Evolutionary conservation across 805 yeast species (phyloP).

Genomic region (Danielozyma ontarioensis): DNA sequence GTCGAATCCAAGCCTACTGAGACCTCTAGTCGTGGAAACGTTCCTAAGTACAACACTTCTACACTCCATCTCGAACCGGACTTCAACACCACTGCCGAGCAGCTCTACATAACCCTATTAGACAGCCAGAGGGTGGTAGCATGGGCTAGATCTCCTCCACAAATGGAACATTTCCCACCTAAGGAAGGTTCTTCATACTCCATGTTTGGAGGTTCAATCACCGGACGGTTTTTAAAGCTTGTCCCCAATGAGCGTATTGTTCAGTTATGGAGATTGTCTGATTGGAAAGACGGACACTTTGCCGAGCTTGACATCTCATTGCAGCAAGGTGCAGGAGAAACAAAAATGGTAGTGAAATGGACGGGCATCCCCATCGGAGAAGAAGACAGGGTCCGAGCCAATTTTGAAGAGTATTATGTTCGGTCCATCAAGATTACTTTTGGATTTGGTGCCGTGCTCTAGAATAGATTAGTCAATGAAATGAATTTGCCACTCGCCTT

Average conservation of each 20-base stretch:
- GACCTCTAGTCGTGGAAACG: constrained; percentile 12
- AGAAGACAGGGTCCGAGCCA: constrained; percentile 78
- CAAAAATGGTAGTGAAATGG: constrained; percentile 73
- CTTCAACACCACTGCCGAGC: constrained; percentile 86
- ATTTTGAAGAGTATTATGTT: constrained; percentile 86
- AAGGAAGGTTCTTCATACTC: constrained; percentile 57
- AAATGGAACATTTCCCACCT: constrained; percentile 44
- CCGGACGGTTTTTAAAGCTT: constrained; percentile 62
- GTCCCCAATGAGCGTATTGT: constrained; percentile 55
- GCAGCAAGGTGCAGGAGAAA: constrained; percentile 78
- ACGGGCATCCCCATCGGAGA: constrained; percentile 93
- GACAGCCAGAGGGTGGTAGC: constrained; percentile 78
- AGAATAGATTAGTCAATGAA: too few relatives aligned
- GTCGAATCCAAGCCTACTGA: constrained; percentile 1
- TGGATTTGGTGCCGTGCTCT: constrained; percentile 92
- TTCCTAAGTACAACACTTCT: constrained; percentile 75
- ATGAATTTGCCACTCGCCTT: too few relatives aligned
- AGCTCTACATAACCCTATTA: constrained; percentile 70
- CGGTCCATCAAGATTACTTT: constrained; percentile 86
- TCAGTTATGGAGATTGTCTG: constrained; percentile 81
- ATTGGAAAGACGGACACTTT: constrained; percentile 83
- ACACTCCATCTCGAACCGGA: constrained; percentile 70
- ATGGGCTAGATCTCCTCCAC: constrained; percentile 79
- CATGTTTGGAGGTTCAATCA: constrained; percentile 83
- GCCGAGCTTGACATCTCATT: constrained; percentile 65